These are phyloP conservation scores for Boletus subparvulus DNA, from an alignment of 768 basidiomycete genomes.

Conservation along the genomic window DNA sequence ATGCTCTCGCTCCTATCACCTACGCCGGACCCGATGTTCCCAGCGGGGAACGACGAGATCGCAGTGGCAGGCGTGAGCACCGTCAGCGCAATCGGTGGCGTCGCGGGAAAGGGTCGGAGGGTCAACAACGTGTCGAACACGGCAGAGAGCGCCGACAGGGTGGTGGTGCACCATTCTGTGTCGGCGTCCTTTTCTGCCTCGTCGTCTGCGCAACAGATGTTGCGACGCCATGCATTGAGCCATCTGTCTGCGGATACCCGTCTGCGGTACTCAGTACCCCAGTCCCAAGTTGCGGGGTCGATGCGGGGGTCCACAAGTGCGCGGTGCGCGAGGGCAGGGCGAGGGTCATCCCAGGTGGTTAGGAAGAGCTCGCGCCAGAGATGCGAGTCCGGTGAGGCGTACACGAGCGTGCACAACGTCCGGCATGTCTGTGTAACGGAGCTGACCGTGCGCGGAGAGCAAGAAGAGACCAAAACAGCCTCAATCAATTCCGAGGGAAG, in stretches of 20 bases:
- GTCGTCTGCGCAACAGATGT: conserved; percentile 5
- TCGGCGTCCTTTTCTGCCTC: background rate
- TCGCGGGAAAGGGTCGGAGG: conserved; percentile 28
- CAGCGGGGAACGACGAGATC: conserved; percentile 8
- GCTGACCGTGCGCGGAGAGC: conserved; percentile 35
- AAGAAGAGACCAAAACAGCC: conserved; percentile 31
- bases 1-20: conserved; percentile 22
- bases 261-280: conserved; percentile 24
- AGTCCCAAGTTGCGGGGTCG: conserved; percentile 20
- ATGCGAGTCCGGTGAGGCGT: conserved; percentile 34
- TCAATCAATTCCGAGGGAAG: conserved; percentile 45
- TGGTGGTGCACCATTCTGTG: background rate
- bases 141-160: conserved; percentile 26
- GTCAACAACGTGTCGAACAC: conserved; percentile 38
- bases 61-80: conserved; percentile 8
- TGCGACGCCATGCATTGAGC: conserved; percentile 26
- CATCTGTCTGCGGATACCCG: conserved; percentile 23
- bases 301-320: conserved; percentile 25
- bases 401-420: conserved; percentile 37
- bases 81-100: conserved; percentile 23
- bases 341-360: conserved; percentile 50
- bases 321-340: conserved; percentile 32
- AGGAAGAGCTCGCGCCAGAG: conserved; percentile 53
- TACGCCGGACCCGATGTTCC: conserved; percentile 3
- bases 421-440: conserved; percentile 38